Percentiles rank a stretch among this genome's conserved stretches.
Conservation (phyloP, 208 protist genomes). For the Zelonia costaricensis region DNA sequence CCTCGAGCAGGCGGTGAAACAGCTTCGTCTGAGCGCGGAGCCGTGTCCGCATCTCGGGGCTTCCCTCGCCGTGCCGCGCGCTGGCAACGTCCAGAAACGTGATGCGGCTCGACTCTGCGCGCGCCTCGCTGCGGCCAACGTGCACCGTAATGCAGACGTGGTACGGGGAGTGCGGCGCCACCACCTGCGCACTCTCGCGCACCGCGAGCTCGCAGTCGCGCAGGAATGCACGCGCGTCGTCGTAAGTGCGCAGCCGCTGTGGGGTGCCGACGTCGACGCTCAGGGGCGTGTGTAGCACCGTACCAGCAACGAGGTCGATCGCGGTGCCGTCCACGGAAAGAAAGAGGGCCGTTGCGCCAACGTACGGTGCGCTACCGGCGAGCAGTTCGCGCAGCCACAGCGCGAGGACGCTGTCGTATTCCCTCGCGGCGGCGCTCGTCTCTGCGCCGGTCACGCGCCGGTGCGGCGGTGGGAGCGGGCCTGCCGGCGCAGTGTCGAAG, state of each 20-base stretch:
- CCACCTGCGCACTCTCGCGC: not conserved
- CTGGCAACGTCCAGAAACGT: conserved; percentile 24
- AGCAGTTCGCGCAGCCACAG: conserved; percentile 16
- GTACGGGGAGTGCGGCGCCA: conserved; percentile 1
- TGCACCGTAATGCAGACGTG: conserved; percentile 20
- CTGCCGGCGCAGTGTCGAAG: not conserved
- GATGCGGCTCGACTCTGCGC: not conserved
- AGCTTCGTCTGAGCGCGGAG: conserved; percentile 6
- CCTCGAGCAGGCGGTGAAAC: conserved; percentile 7
- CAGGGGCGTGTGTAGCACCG: not conserved
- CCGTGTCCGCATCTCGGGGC: not conserved
- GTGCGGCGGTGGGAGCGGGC: not conserved
- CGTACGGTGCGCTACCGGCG: not conserved
- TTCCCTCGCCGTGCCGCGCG: not conserved
- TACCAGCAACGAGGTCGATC: conserved; percentile 2
- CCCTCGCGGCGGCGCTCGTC: not conserved
- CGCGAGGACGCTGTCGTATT: conserved; percentile 22
- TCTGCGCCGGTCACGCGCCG: not conserved
- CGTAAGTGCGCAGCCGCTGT: not conserved
- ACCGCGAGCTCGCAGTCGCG: conserved; percentile 10
- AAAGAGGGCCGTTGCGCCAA: conserved; percentile 2
- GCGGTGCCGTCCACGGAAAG: conserved; percentile 14
- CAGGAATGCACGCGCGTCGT: conserved; percentile 9
- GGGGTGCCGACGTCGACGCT: not conserved
- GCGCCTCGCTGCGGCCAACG: not conserved